Base-by-base conservation (phyloP, 371 early-diverging fungal genomes). In the Circinella minor region DNA sequence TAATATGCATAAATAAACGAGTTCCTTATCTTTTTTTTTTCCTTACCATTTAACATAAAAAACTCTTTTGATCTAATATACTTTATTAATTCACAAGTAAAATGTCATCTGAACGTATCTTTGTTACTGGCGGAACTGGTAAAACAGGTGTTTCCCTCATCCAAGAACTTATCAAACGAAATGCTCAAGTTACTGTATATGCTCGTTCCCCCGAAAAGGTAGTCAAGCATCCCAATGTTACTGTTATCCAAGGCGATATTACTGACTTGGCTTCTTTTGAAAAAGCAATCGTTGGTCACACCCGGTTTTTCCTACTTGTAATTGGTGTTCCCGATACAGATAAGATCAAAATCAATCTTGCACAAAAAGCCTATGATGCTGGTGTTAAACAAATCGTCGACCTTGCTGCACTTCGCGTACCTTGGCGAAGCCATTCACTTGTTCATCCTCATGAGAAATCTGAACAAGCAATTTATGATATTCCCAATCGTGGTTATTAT, bases 311-410 rank as follows among this genome's bases (percentile, higher is more conserved):
- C 10, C 61, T 80, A 5, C 38, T 79, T 5, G 65, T 77, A 8
- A 4, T n/a, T 0, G 70, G n/a, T 4, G 49, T 38, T 4, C 36
- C 9, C 9, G n/a, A 61, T 47, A 61, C 63, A 57, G 34, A 38
- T 9, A 17, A 8, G 8, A 64, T 55, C 18, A 63, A 63, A 43
- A 57, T 17, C 5, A 15, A 4, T 1, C 18, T 71, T 36, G 72
- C 77, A 0, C 61, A 49, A 4, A 63, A 61, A 4, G 80, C 77
- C 4, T 80, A 80, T 54, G 75, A 43, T 17, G 74, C 80, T 6
- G 80, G 78, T 18, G 71, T 82, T 0, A 54, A 74, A 36, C 82
- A 82, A 64, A 63, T 82, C 0, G 75, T 82, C 9, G 75, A 77
- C 43, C 27, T 49, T 1, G n/a, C 69, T 9, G 76, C 70, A 8